A percentile compares a stretch with the other conserved stretches of the same genome.
phyloP scores from a whole-genome alignment of 164 flowering plant species.

The Amborella trichopoda region DNA sequence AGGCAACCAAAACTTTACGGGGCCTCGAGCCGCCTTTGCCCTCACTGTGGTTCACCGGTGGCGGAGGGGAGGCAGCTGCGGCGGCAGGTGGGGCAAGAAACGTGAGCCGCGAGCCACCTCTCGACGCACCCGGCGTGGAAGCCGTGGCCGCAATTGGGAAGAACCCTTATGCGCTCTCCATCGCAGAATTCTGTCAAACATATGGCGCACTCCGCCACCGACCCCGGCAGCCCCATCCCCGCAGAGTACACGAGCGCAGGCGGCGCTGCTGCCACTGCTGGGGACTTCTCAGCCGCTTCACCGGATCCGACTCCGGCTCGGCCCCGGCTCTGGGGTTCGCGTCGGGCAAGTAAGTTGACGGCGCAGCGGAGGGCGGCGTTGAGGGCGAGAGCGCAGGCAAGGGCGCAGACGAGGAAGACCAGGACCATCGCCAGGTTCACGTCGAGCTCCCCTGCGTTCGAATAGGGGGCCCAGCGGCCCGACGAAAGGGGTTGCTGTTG shows the following conservation, averaged over 20 bases:
- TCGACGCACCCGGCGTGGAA: slow-evolving; percentile 83
- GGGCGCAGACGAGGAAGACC: slow-evolving; percentile 31
- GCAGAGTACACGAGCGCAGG: slow-evolving; percentile 20
- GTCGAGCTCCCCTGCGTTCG: slow-evolving; percentile 19
- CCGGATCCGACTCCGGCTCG: neutral
- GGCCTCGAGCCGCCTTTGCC: no score
- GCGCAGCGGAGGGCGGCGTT: slow-evolving; percentile 31
- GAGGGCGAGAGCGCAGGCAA: slow-evolving; percentile 29
- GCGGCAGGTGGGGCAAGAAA: slow-evolving; percentile 89
- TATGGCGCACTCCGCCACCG: slow-evolving; percentile 53
- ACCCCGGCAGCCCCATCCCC: slow-evolving; percentile 24
- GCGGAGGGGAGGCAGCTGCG: slow-evolving; percentile 6
- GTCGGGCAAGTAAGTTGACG: slow-evolving; percentile 8
- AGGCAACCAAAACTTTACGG: no score
- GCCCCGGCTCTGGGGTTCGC: neutral
- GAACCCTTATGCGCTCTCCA: slow-evolving; percentile 66
- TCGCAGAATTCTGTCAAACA: slow-evolving; percentile 65
- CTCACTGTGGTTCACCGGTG: no score
- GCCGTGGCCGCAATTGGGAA: slow-evolving; percentile 82
- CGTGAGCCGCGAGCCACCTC: slow-evolving; percentile 72
- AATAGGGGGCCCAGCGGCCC: slow-evolving; percentile 23
- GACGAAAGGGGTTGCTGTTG: no score
- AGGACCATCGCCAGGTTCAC: slow-evolving; percentile 26
- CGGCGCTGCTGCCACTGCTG: slow-evolving; percentile 1
- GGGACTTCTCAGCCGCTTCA: neutral